These are phyloP conservation scores for Lentinus brumalis DNA, from an alignment of 768 basidiomycete genomes.

Conservation along the genomic window DNA sequence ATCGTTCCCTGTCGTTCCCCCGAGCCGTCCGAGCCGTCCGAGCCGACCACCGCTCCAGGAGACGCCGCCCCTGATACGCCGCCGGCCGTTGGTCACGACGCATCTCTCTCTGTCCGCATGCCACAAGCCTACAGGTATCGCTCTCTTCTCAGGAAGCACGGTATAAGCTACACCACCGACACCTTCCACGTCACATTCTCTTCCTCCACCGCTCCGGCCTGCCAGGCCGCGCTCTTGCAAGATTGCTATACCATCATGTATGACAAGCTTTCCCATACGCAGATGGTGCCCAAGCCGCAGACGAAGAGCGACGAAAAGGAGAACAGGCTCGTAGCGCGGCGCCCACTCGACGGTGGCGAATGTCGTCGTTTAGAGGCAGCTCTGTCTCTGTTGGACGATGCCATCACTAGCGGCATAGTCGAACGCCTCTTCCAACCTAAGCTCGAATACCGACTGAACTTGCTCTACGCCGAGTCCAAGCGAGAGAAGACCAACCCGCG, in stretches of 20 bases:
- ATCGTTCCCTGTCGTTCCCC: no score
- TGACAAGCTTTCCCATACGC: background rate
- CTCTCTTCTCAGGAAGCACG: background rate
- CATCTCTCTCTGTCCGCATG: background rate
- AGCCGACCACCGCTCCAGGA: no score
- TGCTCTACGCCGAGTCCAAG: background rate
- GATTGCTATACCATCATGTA: background rate
- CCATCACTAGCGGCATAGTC: background rate
- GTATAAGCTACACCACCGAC: background rate
- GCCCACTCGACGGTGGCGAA: background rate
- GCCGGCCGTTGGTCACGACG: background rate
- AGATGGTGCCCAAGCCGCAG: no score
- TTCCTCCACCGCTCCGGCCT: background rate
- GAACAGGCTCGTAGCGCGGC: background rate
- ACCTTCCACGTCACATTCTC: background rate
- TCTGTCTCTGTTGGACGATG: background rate
- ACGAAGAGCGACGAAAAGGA: background rate
- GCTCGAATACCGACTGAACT: background rate
- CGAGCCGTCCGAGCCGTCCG: no score
- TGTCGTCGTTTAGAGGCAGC: background rate
- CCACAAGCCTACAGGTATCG: background rate
- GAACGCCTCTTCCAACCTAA: background rate
- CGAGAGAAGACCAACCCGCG: background rate
- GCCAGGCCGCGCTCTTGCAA: background rate
- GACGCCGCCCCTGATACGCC: no score